phyloP scores from a whole-genome alignment of 2,329 filamentous ascomycete species.

The Aschersonia sp. region DNA sequence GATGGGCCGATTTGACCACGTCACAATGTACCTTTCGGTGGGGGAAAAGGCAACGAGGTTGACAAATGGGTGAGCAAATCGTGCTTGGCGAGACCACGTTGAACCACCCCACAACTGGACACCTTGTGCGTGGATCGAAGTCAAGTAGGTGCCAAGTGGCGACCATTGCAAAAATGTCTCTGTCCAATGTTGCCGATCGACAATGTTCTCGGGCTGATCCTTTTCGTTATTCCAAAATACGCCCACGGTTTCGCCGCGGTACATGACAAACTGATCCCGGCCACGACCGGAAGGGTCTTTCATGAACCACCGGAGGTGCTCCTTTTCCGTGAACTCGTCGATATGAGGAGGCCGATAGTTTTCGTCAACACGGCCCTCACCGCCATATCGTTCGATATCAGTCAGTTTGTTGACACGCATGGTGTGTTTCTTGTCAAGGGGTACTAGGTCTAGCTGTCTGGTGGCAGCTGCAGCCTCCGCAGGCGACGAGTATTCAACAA shows the following conservation, averaged over 20 bases:
- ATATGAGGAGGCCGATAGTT: slow-evolving; percentile 73
- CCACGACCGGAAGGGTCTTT: slow-evolving; percentile 66
- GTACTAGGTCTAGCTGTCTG: slow-evolving; percentile 70
- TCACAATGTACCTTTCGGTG: slow-evolving; percentile 81
- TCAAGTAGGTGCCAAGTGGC: slow-evolving; percentile 82
- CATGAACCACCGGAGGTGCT: slow-evolving; percentile 89
- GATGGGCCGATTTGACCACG: slow-evolving; percentile 92
- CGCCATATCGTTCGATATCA: slow-evolving; percentile 90
- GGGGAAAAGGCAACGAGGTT: slow-evolving; percentile 96
- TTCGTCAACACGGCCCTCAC: slow-evolving; percentile 86
- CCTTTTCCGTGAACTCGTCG: slow-evolving; percentile 76
- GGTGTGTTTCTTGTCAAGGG: slow-evolving; percentile 94
- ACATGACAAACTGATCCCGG: slow-evolving; percentile 93
- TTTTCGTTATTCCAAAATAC: slow-evolving; percentile 99
- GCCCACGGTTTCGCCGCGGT: slow-evolving; percentile 77
- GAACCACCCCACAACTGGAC: slow-evolving; percentile 93
- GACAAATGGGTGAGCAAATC: slow-evolving; percentile 89
- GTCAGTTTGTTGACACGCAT: slow-evolving; percentile 95
- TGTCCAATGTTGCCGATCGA: slow-evolving; percentile 93
- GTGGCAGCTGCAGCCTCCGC: slow-evolving; percentile 82
- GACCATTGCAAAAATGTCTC: slow-evolving; percentile 98
- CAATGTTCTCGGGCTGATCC: slow-evolving; percentile 72
- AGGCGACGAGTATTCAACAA: slow-evolving; percentile 87
- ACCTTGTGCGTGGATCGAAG: slow-evolving; percentile 89
- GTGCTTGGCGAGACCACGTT: slow-evolving; percentile 78